These are phyloP conservation scores for Limonomyces culmigenus DNA, from an alignment of 1,284 basidiomycete genomes.

Conservation along the genomic window DNA sequence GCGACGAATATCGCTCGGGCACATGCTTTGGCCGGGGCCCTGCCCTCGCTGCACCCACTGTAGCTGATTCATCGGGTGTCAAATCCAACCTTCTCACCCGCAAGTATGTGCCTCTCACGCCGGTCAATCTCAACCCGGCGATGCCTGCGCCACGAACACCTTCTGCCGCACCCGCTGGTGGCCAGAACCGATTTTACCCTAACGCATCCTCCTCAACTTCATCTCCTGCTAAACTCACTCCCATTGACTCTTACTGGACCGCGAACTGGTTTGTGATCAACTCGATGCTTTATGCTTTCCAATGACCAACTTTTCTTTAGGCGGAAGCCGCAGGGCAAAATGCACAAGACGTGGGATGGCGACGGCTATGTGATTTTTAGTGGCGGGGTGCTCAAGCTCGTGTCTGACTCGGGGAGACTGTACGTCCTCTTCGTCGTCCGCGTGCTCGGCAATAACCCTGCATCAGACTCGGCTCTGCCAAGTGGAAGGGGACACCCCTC, in stretches of 20 bases:
- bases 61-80: too few species aligned
- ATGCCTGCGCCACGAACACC: too few species aligned
- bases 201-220: too few species aligned
- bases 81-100: too few species aligned
- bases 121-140: too few species aligned
- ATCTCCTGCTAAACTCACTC: too few species aligned
- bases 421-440: constrained; percentile 15
- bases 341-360: constrained; percentile 85
- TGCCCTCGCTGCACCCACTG: too few species aligned
- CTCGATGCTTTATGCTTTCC: constrained; percentile 3
- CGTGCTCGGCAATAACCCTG: constrained; percentile 4
- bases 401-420: constrained; percentile 57
- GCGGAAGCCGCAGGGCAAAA: constrained; percentile 64
- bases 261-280: constrained; percentile 44
- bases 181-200: too few species aligned
- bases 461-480: constrained; percentile 39
- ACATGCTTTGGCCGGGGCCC: constrained; percentile 32
- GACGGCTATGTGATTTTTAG: constrained; percentile 43
- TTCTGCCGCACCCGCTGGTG: too few species aligned
- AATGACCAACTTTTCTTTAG: constrained; percentile 16
- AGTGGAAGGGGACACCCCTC: constrained; percentile 42
- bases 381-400: constrained; percentile 35
- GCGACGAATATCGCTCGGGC: constrained; percentile 44
- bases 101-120: too few species aligned
- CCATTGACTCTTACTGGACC: constrained; percentile 36